These are phyloP conservation scores for Vigna nakashimae DNA, from an alignment of 306 rosid species.

Conservation along the genomic window DNA sequence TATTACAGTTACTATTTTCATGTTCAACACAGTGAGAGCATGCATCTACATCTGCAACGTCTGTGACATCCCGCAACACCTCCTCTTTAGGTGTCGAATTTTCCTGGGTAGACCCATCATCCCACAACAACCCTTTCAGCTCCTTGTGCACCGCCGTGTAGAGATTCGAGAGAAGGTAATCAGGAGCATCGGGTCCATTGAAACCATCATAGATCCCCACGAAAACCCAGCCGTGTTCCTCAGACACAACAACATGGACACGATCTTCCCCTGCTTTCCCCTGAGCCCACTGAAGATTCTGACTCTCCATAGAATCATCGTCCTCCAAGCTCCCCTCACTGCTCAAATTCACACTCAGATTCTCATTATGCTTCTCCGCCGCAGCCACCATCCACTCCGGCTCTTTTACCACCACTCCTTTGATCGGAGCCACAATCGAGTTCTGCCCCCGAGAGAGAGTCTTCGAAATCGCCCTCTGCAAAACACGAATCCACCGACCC, in stretches of 20 bases:
- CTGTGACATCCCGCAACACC: slow-evolving; percentile 7
- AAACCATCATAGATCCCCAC: slow-evolving; percentile 98
- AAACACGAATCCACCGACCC: slow-evolving; percentile 60
- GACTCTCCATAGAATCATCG: slow-evolving; percentile 74
- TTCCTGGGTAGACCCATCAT: slow-evolving; percentile 57
- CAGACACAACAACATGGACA: slow-evolving; percentile 96
- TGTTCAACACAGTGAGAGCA: slow-evolving; percentile 71
- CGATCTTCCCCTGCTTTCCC: slow-evolving; percentile 99
- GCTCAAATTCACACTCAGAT: slow-evolving; percentile 83
- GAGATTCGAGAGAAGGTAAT: slow-evolving; percentile 76
- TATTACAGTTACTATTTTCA: slow-evolving; percentile 47
- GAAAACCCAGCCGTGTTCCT: slow-evolving; percentile 98
- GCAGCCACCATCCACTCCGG: slow-evolving; percentile 74
- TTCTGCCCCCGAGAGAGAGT: slow-evolving; percentile 75
- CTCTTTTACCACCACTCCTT: slow-evolving; percentile 60
- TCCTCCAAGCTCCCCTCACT: slow-evolving; percentile 94
- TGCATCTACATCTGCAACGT: slow-evolving; percentile 51
- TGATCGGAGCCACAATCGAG: slow-evolving; percentile 81
- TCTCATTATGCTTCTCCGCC: slow-evolving; percentile 74
- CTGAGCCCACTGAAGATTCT: slow-evolving; percentile 98
- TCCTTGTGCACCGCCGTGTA: slow-evolving; percentile 80
- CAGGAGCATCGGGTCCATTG: slow-evolving; percentile 99
- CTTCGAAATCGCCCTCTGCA: slow-evolving; percentile 75
- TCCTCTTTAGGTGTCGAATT: slow-evolving; percentile 10
- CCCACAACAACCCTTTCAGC: slow-evolving; percentile 92